Evolutionary conservation across 108 stramenopile genomes (phyloP).

Genomic region (Stephanodiscus minutulus): DNA sequence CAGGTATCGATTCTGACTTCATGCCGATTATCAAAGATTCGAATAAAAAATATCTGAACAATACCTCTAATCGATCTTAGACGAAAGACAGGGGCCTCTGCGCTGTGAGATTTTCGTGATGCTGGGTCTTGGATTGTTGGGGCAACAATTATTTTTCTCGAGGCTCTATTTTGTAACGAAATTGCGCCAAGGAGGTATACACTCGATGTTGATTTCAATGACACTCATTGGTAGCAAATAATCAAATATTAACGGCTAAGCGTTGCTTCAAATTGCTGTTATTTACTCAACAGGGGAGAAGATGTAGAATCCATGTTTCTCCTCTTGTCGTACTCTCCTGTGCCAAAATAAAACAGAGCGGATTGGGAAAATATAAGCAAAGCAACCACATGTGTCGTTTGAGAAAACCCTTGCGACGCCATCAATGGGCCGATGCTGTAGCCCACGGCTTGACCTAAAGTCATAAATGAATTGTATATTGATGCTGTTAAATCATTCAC

Average conservation of each 20-base stretch:
- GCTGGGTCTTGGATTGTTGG: too few species aligned
- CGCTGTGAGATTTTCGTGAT: too few species aligned
- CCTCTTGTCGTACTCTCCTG: neutral
- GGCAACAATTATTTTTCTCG: too few species aligned
- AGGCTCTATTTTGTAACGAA: too few species aligned
- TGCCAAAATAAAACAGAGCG: slow-evolving; percentile 25
- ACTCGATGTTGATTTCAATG: too few species aligned
- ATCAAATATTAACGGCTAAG: too few species aligned
- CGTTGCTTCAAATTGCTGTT: neutral
- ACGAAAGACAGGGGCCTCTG: neutral
- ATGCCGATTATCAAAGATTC: slow-evolving; percentile 13
- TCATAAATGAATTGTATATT: slow-evolving; percentile 48
- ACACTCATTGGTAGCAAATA: too few species aligned
- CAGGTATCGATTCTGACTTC: slow-evolving; percentile 19
- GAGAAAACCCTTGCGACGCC: slow-evolving; percentile 20
- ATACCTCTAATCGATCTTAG: neutral
- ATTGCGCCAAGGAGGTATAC: too few species aligned
- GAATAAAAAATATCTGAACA: slow-evolving; percentile 23
- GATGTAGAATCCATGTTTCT: neutral
- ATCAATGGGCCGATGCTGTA: slow-evolving; percentile 36
- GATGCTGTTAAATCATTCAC: slow-evolving; percentile 46
- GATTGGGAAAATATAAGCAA: slow-evolving; percentile 33
- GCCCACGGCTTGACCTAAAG: slow-evolving; percentile 40
- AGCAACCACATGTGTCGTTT: slow-evolving; percentile 26
- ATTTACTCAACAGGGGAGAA: neutral